These are phyloP conservation scores for Omphalea diandra DNA, from an alignment of 441 rosid species.

Conservation along the genomic window DNA sequence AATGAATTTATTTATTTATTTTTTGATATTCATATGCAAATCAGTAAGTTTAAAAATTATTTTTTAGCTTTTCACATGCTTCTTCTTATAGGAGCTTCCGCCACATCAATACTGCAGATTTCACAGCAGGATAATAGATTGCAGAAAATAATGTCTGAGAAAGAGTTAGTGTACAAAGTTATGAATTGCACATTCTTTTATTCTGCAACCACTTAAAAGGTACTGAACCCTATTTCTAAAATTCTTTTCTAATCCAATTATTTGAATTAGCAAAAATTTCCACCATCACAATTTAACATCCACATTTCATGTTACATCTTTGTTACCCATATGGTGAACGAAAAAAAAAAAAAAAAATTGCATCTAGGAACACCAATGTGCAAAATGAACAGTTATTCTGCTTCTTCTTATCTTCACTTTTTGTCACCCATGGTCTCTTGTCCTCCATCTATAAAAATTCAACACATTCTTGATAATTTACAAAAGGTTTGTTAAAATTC, in stretches of 20 bases:
- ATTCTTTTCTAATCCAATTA: slow-evolving; percentile 7
- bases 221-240: no score
- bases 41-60: no score
- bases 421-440: slow-evolving; percentile 8
- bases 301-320: slow-evolving; percentile 13
- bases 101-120: no score
- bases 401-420: not conserved
- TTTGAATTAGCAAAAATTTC: slow-evolving; percentile 21
- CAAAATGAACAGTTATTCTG: not conserved
- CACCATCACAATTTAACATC: slow-evolving; percentile 20
- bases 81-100: no score
- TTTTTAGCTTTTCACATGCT: no score
- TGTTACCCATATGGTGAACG: slow-evolving; percentile 2
- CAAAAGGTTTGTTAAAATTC: slow-evolving; percentile 21
- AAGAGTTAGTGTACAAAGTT: no score
- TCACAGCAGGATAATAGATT: no score
- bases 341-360: slow-evolving; percentile 5
- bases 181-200: not conserved
- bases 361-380: slow-evolving; percentile 16
- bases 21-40: no score
- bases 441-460: slow-evolving; percentile 1
- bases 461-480: slow-evolving; percentile 16
- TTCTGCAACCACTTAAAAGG: not conserved
- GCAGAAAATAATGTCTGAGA: no score
- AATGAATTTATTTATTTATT: no score